phyloP scores from a whole-genome alignment of 352 stramenopile genomes.

The Globisporangium iwayamae region DNA sequence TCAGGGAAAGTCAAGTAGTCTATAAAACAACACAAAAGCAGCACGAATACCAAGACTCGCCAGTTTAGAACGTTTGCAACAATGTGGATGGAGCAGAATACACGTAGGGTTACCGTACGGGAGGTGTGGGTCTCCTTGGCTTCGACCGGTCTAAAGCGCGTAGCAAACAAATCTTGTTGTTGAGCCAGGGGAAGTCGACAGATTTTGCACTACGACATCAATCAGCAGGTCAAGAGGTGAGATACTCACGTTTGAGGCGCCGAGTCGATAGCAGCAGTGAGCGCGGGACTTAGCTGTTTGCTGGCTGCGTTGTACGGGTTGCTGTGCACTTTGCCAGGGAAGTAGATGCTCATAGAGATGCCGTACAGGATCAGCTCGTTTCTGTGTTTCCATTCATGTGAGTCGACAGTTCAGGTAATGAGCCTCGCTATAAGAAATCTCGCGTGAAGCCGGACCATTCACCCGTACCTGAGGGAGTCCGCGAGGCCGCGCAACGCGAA shows the following conservation, averaged over 20 bases:
- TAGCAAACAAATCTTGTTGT: too few relatives aligned
- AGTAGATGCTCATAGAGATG: slow-evolving; percentile 85
- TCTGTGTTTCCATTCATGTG: slow-evolving; percentile 1
- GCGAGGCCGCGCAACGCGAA: slow-evolving; percentile 90
- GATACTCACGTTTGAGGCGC: slow-evolving; percentile 12
- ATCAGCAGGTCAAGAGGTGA: not conserved
- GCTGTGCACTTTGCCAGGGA: slow-evolving; percentile 58
- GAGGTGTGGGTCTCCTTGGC: not conserved
- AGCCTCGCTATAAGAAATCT: too few relatives aligned
- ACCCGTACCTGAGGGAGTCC: slow-evolving; percentile 66
- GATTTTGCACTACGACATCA: not conserved
- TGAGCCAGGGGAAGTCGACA: too few relatives aligned
- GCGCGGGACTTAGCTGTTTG: slow-evolving; percentile 14
- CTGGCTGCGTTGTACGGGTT: slow-evolving; percentile 21
- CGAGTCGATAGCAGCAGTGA: not conserved
- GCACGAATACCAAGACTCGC: too few relatives aligned
- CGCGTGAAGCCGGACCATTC: not conserved
- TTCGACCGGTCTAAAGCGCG: slow-evolving; percentile 6
- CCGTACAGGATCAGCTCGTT: slow-evolving; percentile 71
- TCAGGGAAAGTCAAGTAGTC: slow-evolving; percentile 13
- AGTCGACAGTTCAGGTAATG: too few relatives aligned
- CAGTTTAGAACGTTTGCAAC: too few relatives aligned
- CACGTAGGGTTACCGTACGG: not conserved
- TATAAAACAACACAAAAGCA: not conserved
- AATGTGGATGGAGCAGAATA: not conserved